These are phyloP conservation scores for Candida sithepensis DNA, from an alignment of 805 yeast genomes.

Conservation along the genomic window DNA sequence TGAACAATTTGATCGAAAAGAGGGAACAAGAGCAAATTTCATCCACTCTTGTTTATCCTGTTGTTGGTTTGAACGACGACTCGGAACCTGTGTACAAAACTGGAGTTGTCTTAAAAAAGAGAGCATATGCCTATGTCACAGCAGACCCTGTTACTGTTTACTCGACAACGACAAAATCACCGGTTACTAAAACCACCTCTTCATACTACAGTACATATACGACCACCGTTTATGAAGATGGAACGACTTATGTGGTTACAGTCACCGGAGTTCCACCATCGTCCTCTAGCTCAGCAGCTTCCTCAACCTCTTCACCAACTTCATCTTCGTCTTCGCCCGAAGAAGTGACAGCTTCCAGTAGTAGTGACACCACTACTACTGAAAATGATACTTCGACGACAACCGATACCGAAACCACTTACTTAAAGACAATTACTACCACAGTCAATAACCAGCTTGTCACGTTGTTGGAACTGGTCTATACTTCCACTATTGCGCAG, in stretches of 20 bases:
- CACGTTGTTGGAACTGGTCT: conserved; percentile 22
- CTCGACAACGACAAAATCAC: conserved; percentile 16
- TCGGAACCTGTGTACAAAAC: conserved; percentile 7
- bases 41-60: conserved; percentile 10
- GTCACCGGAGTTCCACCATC: conserved; percentile 8
- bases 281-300: conserved; percentile 2
- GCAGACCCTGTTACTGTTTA: conserved; percentile 23
- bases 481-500: conserved; percentile 26
- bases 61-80: conserved; percentile 5
- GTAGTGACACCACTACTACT: conserved; percentile 4
- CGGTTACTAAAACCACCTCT: conserved; percentile 16
- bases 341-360: conserved; percentile 1
- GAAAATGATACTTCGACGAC: conserved; percentile 3
- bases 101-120: conserved; percentile 16
- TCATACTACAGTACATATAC: conserved; percentile 5
- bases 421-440: conserved; percentile 17
- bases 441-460: conserved; percentile 15
- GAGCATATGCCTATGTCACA: conserved; percentile 27
- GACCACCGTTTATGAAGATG: conserved; percentile 5
- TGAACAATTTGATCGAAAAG: conserved; percentile 6
- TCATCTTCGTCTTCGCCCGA: conserved; percentile 2
- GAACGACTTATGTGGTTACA: conserved; percentile 6
- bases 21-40: conserved; percentile 5
- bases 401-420: conserved; percentile 6
- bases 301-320: conserved; percentile 1